phyloP scores from a whole-genome alignment of 805 yeast species.

The Metschnikowia noctiluminum region DNA sequence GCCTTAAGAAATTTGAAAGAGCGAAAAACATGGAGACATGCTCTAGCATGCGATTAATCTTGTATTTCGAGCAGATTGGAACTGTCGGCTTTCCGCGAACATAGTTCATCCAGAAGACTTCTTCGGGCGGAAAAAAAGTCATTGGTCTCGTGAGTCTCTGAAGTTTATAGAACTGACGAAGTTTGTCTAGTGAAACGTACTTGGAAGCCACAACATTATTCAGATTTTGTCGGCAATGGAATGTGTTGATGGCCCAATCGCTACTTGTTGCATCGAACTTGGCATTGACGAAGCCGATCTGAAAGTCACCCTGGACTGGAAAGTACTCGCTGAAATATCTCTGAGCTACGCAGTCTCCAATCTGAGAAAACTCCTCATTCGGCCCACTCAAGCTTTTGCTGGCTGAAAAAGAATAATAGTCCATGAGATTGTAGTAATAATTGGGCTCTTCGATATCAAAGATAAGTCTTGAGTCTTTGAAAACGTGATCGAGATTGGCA shows the following conservation, averaged over 20 bases:
- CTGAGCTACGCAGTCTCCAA: slow-evolving; percentile 22
- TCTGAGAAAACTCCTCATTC: slow-evolving; percentile 19
- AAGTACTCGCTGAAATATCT: slow-evolving; percentile 21
- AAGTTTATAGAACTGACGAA: slow-evolving; percentile 12
- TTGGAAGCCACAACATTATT: slow-evolving; percentile 3
- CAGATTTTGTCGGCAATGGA: neutral
- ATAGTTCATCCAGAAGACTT: slow-evolving; percentile 20
- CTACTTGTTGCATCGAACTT: slow-evolving; percentile 27
- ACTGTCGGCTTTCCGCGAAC: slow-evolving; percentile 24
- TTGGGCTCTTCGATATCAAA: slow-evolving; percentile 34
- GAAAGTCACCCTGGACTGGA: slow-evolving; percentile 14
- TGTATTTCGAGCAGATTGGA: slow-evolving; percentile 41
- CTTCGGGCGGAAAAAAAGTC: slow-evolving; percentile 23
- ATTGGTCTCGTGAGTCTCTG: slow-evolving; percentile 31
- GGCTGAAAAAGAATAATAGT: slow-evolving; percentile 34
- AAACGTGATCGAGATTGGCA: slow-evolving; percentile 52
- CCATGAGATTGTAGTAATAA: slow-evolving; percentile 35
- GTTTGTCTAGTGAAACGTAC: slow-evolving; percentile 8
- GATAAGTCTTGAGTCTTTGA: slow-evolving; percentile 46
- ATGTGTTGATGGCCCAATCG: slow-evolving; percentile 31
- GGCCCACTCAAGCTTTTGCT: slow-evolving; percentile 20
- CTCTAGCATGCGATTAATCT: slow-evolving; percentile 46
- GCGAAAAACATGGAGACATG: slow-evolving; percentile 47
- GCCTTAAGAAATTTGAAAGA: slow-evolving; percentile 28
- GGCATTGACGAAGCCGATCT: slow-evolving; percentile 31